Evolutionary conservation across 2,329 filamentous ascomycete species (phyloP).

Genomic region (Orbilia brochopaga): DNA sequence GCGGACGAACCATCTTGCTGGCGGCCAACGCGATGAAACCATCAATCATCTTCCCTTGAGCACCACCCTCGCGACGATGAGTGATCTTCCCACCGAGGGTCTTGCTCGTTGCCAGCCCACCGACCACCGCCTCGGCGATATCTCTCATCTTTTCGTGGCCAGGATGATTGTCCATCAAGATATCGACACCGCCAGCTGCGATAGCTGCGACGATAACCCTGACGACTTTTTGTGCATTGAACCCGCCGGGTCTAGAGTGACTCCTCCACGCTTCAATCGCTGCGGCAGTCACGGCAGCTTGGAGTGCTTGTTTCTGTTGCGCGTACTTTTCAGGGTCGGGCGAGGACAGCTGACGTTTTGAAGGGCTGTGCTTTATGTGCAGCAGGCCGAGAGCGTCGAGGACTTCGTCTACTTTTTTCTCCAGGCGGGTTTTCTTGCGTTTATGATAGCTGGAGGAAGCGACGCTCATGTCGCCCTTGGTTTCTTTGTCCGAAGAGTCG

Average conservation of each 20-base stretch:
- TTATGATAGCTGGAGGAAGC: constrained; percentile 29
- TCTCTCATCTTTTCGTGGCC: constrained; percentile 40
- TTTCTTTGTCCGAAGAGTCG: constrained; percentile 7
- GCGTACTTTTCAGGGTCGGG: constrained; percentile 47
- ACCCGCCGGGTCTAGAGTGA: constrained; percentile 42
- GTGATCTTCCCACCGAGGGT: constrained; percentile 46
- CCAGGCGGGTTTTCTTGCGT: constrained; percentile 24
- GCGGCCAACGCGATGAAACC: constrained; percentile 46
- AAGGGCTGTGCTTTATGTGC: constrained; percentile 44
- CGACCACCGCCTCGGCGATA: constrained; percentile 42
- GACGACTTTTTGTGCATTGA: constrained; percentile 42
- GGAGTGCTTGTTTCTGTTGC: constrained; percentile 43
- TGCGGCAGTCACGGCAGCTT: constrained; percentile 43
- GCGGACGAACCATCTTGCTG: constrained; percentile 48
- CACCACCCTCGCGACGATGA: constrained; percentile 43
- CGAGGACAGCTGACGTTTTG: constrained; percentile 42
- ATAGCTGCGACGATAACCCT: constrained; percentile 38
- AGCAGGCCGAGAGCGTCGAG: constrained; percentile 38
- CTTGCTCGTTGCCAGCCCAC: constrained; percentile 43
- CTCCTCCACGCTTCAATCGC: constrained; percentile 48
- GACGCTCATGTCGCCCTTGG: constrained; percentile 33
- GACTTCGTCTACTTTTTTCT: constrained; percentile 40
- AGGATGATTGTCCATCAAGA: constrained; percentile 33
- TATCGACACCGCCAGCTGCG: constrained; percentile 40
- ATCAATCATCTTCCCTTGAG: constrained; percentile 44